phyloP scores from a whole-genome alignment of 2,329 filamentous ascomycete genomes.

The Exserohilum rostratum region DNA sequence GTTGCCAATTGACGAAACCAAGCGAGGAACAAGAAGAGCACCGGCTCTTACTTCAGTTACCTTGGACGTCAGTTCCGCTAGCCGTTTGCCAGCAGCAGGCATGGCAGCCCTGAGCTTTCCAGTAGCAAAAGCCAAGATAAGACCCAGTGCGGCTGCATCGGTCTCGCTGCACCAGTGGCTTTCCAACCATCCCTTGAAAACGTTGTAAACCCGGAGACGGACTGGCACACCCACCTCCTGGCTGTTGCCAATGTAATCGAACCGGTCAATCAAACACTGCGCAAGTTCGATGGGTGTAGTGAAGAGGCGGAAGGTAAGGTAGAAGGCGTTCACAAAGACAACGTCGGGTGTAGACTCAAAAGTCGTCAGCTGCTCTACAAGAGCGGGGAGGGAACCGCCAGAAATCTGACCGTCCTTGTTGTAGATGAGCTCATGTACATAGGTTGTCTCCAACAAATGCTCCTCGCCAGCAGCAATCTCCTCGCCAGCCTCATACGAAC shows the following conservation, averaged over 20 bases:
- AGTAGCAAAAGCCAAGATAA: constrained; percentile 82
- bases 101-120: constrained; percentile 71
- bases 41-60: constrained; percentile 72
- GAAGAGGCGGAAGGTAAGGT: constrained; percentile 93
- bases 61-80: constrained; percentile 79
- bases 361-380: constrained; percentile 93
- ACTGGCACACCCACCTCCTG: constrained; percentile 78
- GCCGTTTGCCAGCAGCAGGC: constrained; percentile 78
- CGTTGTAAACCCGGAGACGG: constrained; percentile 89
- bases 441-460: constrained; percentile 88
- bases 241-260: constrained; percentile 86
- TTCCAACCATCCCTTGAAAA: constrained; percentile 96
- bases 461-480: constrained; percentile 81
- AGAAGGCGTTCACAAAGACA: constrained; percentile 92
- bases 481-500: constrained; percentile 69
- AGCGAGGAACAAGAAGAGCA: constrained; percentile 78
- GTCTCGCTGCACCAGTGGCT: constrained; percentile 88
- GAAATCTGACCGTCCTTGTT: constrained; percentile 96
- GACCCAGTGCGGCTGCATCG: constrained; percentile 75
- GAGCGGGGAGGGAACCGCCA: constrained; percentile 84
- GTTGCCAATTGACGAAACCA: constrained; percentile 82
- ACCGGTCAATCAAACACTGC: constrained; percentile 83
- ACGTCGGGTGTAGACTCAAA: constrained; percentile 92
- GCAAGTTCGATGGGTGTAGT: constrained; percentile 81
- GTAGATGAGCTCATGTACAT: constrained; percentile 85